These are phyloP conservation scores for Paraphysoderma sedebokerense DNA, from an alignment of 371 early-diverging fungal genomes.

Conservation along the genomic window DNA sequence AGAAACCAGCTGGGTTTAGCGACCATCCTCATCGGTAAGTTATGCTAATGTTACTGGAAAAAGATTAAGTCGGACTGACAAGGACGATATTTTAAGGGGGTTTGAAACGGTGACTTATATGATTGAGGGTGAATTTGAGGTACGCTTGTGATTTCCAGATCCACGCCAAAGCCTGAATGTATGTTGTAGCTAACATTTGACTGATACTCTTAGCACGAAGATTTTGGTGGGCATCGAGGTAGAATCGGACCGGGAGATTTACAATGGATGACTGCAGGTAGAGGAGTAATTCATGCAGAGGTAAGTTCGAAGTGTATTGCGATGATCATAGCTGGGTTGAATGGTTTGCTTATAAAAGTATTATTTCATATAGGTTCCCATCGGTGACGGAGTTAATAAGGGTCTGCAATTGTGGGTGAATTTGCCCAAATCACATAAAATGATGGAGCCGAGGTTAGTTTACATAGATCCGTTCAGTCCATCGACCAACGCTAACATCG, in stretches of 20 bases:
- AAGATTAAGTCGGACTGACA: too few relatives aligned
- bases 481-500: too few relatives aligned
- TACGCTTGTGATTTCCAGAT: too few relatives aligned
- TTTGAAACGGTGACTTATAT: conserved; percentile 71
- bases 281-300: conserved; percentile 65
- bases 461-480: too few relatives aligned
- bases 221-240: conserved; percentile 61
- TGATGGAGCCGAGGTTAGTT: conserved; percentile 45
- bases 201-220: too few relatives aligned
- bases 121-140: conserved; percentile 45
- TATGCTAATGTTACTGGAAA: too few relatives aligned
- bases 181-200: too few relatives aligned
- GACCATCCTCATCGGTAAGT: conserved; percentile 53
- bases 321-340: too few relatives aligned
- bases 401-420: conserved; percentile 76
- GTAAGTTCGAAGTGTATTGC: too few relatives aligned
- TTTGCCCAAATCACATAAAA: conserved; percentile 58
- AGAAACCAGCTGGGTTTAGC: conserved; percentile 15
- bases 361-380: conserved; percentile 62
- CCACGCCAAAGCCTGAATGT: too few relatives aligned
- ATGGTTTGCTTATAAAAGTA: too few relatives aligned
- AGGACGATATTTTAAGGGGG: too few relatives aligned
- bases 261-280: conserved; percentile 52
- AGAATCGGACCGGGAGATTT: conserved; percentile 50
- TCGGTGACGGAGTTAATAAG: conserved; percentile 13